Evolutionary conservation across 768 basidiomycete species (phyloP).

Genomic region (Hypholoma sublateritium): DNA sequence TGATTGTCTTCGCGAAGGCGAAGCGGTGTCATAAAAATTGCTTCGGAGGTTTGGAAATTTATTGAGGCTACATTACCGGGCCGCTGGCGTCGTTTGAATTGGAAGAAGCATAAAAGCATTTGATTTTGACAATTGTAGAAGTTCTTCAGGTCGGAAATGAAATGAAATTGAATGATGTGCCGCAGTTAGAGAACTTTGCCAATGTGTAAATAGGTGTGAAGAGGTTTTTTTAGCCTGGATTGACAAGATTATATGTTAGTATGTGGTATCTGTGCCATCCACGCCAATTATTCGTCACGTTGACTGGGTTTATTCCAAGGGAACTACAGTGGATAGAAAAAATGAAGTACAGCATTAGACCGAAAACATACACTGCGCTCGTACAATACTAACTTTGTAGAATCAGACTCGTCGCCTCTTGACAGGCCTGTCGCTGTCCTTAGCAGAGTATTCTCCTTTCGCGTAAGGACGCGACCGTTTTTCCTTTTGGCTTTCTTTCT

Average conservation of each 20-base stretch:
- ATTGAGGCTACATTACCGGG: not conserved
- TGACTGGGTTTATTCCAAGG: not conserved
- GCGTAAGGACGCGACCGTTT: constrained; percentile 78
- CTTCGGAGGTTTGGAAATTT: not conserved
- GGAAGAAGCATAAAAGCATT: not conserved
- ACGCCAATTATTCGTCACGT: too few relatives aligned
- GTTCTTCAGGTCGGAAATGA: not conserved
- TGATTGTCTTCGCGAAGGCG: not conserved
- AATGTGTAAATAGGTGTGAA: too few relatives aligned
- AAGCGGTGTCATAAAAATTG: not conserved
- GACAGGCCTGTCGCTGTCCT: constrained; percentile 4
- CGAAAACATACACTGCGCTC: not conserved
- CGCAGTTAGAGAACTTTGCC: too few relatives aligned
- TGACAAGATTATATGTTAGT: too few relatives aligned
- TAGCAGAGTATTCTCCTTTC: constrained; percentile 20
- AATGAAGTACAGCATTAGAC: not conserved
- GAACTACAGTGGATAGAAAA: too few relatives aligned
- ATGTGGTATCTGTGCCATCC: too few relatives aligned
- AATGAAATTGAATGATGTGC: too few relatives aligned
- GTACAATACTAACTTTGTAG: not conserved
- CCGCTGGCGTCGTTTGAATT: not conserved
- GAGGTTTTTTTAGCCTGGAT: too few relatives aligned
- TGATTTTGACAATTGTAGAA: not conserved
- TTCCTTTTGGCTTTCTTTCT: constrained; percentile 85
- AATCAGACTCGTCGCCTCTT: constrained; percentile 3